Base-by-base conservation (phyloP, 2,329 filamentous ascomycete species). In the Paecilomyces variotii region DNA sequence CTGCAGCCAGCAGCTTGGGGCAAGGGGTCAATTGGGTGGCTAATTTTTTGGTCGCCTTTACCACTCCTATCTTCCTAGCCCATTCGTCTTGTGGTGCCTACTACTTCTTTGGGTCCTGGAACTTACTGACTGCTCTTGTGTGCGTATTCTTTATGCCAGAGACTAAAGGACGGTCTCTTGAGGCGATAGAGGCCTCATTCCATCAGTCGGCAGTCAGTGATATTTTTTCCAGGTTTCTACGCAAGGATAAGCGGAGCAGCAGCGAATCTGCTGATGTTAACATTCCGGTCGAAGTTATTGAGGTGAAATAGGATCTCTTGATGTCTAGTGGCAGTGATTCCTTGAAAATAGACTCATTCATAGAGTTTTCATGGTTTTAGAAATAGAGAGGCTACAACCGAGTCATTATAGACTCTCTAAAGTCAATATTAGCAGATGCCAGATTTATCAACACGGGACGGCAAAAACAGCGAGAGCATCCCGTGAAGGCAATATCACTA, bases 11-110 rank as follows among this genome's bases (percentile, higher is more conserved):
- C 52, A 55, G 51, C 26, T 26, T 58, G 6, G 56, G 50, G 5
- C 56, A 58, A n/a, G 50, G 56, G 1, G 27, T 28, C 11, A 58
- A 58, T 19, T 58, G 56, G 56, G 50, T 58, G 26, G 51, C 51
- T 32, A 45, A 28, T 28, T 56, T 49, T 11, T n/a, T 28, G 30
- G 24, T 56, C 19, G 26, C 55, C 2, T 56, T 49, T 49, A 26
- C 55, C 11, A 55, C 28, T 14, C 53, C 50, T 28, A 52, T 52
- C 25, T 52, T 52, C 12, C 25, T 52, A 10, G 50, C 50, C 24
- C 50, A 52, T n/a, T 52, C 50, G 3, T 26, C 25, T 14, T 26
- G 50, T 26, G 50, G 50, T 26, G 50, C 50, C 50, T 52, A 52
- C 10, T 52, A 25, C 25, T 24, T 28, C 27, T 52, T 52, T n/a